These are phyloP conservation scores for Cyamopsis tetragonoloba DNA, from an alignment of 306 rosid genomes.

Conservation along the genomic window DNA sequence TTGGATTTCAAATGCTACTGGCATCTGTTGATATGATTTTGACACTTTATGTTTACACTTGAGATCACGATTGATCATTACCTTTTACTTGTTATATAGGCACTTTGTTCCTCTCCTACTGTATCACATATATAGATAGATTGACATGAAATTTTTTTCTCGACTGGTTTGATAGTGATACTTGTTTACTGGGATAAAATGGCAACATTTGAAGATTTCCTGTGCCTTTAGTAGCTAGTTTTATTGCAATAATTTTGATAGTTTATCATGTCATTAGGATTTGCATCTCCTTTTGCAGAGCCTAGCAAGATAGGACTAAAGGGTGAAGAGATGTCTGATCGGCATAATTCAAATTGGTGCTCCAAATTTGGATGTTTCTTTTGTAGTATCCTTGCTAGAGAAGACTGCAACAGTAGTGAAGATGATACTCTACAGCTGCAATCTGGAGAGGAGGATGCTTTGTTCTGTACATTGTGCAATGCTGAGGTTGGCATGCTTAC, in stretches of 20 bases:
- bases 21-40: slow-evolving; percentile 15
- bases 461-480: slow-evolving; percentile 86
- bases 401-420: slow-evolving; percentile 62
- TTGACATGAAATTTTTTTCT: background rate
- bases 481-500: slow-evolving; percentile 52
- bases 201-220: background rate
- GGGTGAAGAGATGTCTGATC: slow-evolving; percentile 32
- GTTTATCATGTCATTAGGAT: slow-evolving; percentile 6
- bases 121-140: slow-evolving; percentile 11
- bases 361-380: slow-evolving; percentile 56
- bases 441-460: slow-evolving; percentile 64
- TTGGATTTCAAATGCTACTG: slow-evolving; percentile 22
- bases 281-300: slow-evolving; percentile 44
- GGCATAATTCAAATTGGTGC: slow-evolving; percentile 44
- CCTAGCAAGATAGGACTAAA: slow-evolving; percentile 50
- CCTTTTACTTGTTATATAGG: background rate
- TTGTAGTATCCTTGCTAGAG: slow-evolving; percentile 58
- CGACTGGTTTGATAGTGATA: slow-evolving; percentile 8
- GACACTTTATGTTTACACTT: background rate
- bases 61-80: background rate
- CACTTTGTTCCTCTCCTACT: slow-evolving; percentile 6
- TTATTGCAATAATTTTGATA: slow-evolving; percentile 3
- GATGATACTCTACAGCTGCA: slow-evolving; percentile 47
- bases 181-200: slow-evolving; percentile 2
- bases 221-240: slow-evolving; percentile 4